A percentile compares a stretch with the other conserved stretches of the same genome.
Evolutionary conservation across 1,139 yeast species (phyloP).

Genomic region (Taphrina deformans): DNA sequence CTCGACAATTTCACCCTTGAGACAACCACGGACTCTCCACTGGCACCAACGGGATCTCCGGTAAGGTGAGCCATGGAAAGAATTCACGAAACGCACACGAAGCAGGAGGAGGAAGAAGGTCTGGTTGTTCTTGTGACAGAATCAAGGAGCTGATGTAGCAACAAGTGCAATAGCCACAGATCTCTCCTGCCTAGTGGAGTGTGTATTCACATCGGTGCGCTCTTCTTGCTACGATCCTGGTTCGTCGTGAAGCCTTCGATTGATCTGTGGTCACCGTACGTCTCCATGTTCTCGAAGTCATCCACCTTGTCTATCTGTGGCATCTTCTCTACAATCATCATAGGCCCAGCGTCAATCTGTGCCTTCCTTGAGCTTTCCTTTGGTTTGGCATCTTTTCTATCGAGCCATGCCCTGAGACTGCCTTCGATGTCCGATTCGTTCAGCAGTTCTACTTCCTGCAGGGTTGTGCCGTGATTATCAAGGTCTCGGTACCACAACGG

Average conservation of each 20-base stretch:
- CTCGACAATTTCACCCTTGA: no score
- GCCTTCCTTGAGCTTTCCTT: neutral
- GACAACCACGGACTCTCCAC: no score
- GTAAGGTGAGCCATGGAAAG: no score
- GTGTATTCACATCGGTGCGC: no score
- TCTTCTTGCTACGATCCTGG: neutral
- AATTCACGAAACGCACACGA: no score
- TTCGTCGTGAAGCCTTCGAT: neutral
- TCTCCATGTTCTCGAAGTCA: neutral
- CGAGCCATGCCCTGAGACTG: neutral
- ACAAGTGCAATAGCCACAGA: no score
- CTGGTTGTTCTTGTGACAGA: no score
- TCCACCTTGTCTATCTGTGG: neutral
- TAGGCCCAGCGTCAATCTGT: neutral
- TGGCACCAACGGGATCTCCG: no score
- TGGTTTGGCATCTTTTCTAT: neutral
- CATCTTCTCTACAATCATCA: neutral
- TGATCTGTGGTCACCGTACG: neutral
- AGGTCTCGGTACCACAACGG: neutral
- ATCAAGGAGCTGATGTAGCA: no score
- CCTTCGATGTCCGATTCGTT: neutral
- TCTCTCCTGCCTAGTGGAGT: no score
- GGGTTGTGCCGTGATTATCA: neutral
- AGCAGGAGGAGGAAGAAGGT: no score
- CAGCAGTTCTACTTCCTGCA: neutral